Evolutionary conservation across 1,284 basidiomycete species (phyloP).

Genomic region (Fomitopsis betulina): DNA sequence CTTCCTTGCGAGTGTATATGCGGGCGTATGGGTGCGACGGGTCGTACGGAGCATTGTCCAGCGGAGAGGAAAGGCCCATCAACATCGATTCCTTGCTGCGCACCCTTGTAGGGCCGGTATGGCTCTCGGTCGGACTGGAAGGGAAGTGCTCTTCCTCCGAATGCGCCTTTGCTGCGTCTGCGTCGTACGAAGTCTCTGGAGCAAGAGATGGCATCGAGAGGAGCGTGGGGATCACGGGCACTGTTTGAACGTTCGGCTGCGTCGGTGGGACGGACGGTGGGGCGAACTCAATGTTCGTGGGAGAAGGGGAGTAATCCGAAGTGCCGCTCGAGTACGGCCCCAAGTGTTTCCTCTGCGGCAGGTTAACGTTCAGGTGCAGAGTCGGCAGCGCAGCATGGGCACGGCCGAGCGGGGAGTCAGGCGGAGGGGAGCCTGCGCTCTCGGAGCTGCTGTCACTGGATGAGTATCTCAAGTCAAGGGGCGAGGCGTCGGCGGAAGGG

Average conservation of each 20-base stretch:
- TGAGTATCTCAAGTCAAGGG: not conserved
- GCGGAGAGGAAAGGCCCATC: not conserved
- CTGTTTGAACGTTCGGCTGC: not conserved
- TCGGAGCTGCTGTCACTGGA: not conserved
- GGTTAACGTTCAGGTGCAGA: not conserved
- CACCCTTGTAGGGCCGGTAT: slow-evolving; percentile 1
- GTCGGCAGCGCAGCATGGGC: not conserved
- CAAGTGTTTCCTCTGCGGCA: not conserved
- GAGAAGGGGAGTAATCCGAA: slow-evolving; percentile 1
- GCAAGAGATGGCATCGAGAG: not conserved
- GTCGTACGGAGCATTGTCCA: slow-evolving; percentile 19
- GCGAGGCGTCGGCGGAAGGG: not conserved
- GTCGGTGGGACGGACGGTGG: not conserved
- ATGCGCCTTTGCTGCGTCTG: not conserved
- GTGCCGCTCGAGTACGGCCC: not conserved
- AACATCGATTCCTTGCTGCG: not conserved
- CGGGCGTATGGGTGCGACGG: slow-evolving; percentile 63
- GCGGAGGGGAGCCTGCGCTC: not conserved
- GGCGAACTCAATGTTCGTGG: slow-evolving; percentile 5
- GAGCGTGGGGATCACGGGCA: slow-evolving; percentile 2
- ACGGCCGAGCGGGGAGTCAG: not conserved
- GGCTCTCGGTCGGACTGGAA: not conserved
- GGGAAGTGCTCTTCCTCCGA: slow-evolving; percentile 6
- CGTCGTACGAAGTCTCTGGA: not conserved
- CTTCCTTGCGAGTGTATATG: slow-evolving; percentile 56